Conservation (phyloP, 1,284 basidiomycete genomes). For the Golubevia sp. region DNA sequence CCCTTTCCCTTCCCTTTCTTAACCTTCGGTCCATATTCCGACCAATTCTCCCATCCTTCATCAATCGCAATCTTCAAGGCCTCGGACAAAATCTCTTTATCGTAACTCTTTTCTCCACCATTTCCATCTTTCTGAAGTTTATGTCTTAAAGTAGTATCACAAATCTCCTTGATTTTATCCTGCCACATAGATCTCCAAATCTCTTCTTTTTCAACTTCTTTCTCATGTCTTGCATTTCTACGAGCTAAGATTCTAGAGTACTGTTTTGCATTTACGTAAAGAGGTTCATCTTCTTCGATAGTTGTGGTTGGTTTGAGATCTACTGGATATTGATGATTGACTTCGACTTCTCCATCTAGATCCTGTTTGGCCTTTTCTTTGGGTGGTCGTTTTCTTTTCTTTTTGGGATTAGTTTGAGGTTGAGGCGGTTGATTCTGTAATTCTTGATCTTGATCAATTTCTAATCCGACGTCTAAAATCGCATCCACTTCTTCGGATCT, state of each 20-base stretch:
- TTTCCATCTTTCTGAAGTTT: background rate
- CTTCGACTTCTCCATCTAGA: background rate
- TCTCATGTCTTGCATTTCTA: slow-evolving; percentile 49
- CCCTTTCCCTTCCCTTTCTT: background rate
- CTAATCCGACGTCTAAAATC: background rate
- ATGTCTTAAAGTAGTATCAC: background rate
- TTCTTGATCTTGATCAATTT: background rate
- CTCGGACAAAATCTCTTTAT: background rate
- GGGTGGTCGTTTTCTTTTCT: background rate
- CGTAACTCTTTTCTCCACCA: background rate
- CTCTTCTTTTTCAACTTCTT: slow-evolving; percentile 19
- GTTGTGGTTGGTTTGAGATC: background rate
- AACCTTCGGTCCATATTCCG: background rate
- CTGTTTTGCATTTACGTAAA: slow-evolving; percentile 59
- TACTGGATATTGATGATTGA: background rate
- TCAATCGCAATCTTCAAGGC: background rate
- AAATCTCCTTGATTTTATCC: background rate
- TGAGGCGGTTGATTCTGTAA: background rate
- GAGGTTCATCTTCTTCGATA: slow-evolving; percentile 31
- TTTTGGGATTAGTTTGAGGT: background rate
- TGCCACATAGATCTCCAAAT: background rate
- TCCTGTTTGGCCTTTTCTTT: background rate
- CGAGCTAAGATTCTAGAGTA: slow-evolving; percentile 56
- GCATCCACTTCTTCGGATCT: background rate
- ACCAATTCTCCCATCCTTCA: background rate